Evolutionary conservation across 495 filamentous ascomycete genomes (phyloP).

Genomic region (Lindgomyces ingoldianus): DNA sequence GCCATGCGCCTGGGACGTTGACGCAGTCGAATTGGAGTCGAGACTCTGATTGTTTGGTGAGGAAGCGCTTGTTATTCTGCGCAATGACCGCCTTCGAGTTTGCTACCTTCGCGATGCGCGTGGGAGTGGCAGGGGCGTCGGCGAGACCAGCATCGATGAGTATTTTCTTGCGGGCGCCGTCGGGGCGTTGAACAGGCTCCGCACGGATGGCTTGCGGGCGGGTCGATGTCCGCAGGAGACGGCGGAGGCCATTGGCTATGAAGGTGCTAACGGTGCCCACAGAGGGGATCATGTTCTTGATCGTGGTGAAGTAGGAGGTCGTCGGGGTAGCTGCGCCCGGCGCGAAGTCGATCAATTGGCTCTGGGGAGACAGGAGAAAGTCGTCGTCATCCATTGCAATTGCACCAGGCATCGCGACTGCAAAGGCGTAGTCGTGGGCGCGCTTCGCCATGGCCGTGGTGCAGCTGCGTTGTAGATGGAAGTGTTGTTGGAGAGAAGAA

Average conservation of each 20-base stretch:
- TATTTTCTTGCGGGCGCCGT: conserved; percentile 26
- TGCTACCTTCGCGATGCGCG: not conserved
- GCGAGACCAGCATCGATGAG: conserved; percentile 13
- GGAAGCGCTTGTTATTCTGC: not conserved
- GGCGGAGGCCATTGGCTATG: not conserved
- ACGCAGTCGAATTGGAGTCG: not conserved
- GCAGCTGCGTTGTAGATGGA: not conserved
- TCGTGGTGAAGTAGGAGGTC: not conserved
- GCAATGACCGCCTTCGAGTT: not conserved
- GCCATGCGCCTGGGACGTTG: not conserved
- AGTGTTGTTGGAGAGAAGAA: no score
- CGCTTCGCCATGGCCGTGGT: not conserved
- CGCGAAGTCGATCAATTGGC: not conserved
- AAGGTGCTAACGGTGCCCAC: not conserved
- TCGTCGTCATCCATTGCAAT: not conserved
- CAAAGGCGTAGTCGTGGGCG: not conserved
- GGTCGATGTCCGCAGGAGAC: not conserved
- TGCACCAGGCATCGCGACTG: not conserved
- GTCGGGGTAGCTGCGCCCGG: not conserved
- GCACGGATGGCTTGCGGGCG: conserved; percentile 7
- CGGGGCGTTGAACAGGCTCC: not conserved
- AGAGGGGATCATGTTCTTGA: not conserved
- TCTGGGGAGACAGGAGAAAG: not conserved
- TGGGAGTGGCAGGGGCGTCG: not conserved
- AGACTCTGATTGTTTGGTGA: not conserved